Conservation (phyloP, 2,329 filamentous ascomycete species). For the Macrophomina pseudophaseolina region DNA sequence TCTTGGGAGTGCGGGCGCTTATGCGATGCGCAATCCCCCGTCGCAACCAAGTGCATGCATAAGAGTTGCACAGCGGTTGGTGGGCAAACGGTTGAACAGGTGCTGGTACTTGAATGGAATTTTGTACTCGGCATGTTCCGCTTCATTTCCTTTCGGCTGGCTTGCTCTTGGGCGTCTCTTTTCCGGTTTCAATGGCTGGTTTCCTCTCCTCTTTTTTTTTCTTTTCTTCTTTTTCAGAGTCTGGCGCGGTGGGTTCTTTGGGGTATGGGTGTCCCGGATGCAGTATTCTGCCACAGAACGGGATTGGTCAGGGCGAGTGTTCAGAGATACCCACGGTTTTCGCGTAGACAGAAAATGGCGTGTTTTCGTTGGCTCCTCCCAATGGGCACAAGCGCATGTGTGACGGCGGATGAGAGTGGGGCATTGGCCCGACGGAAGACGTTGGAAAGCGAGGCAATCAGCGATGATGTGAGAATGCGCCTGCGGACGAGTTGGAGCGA, state of each 20-base stretch:
- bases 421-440: background rate
- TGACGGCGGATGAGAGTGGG: background rate
- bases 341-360: slow-evolving; percentile 12
- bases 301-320: slow-evolving; percentile 15
- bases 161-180: background rate
- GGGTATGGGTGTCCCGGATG: background rate
- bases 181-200: background rate
- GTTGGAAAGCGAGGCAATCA: slow-evolving; percentile 3
- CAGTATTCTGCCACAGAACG: background rate
- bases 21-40: slow-evolving; percentile 14
- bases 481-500: background rate
- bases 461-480: background rate
- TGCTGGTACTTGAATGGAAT: background rate
- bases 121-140: slow-evolving; percentile 14
- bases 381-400: background rate
- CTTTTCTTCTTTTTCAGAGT: background rate
- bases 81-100: background rate
- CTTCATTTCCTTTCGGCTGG: slow-evolving; percentile 9
- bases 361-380: slow-evolving; percentile 9
- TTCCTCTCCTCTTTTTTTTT: background rate
- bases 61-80: background rate
- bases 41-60: background rate
- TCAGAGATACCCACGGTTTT: slow-evolving; percentile 25
- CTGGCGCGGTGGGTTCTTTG: background rate
- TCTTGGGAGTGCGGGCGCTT: slow-evolving; percentile 1